Conservation (phyloP, 371 early-diverging fungal genomes). For the Funneliformis caledonium region DNA sequence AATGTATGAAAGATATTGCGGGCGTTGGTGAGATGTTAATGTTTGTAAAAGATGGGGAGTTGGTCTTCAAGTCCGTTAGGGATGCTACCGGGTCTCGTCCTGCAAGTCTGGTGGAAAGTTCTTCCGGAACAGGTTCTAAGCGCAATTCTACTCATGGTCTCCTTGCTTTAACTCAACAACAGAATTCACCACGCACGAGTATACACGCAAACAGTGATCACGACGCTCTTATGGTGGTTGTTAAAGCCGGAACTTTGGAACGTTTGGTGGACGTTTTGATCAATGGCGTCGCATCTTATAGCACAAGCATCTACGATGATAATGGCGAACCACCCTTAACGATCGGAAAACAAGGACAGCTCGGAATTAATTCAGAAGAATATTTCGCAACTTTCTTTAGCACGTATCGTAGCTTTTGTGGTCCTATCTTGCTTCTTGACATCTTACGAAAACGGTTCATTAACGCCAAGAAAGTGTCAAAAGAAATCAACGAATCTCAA, state of each 20-base stretch:
- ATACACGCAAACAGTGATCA: neutral
- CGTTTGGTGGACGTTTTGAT: constrained; percentile 58
- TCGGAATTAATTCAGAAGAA: constrained; percentile 55
- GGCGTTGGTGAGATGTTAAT: constrained; percentile 46
- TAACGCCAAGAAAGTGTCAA: constrained; percentile 43
- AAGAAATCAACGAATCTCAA: neutral
- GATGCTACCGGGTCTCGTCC: constrained; percentile 38
- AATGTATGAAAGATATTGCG: constrained; percentile 46
- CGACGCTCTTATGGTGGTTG: constrained; percentile 43
- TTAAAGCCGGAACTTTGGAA: constrained; percentile 61
- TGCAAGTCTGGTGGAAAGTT: constrained; percentile 35
- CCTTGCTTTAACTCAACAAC: constrained; percentile 9
- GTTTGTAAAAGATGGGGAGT: constrained; percentile 44
- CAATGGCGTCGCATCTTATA: constrained; percentile 54
- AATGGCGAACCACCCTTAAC: constrained; percentile 49
- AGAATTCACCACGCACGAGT: constrained; percentile 2
- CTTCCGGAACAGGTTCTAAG: constrained; percentile 19
- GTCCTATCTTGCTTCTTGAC: constrained; percentile 54
- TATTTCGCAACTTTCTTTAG: constrained; percentile 58
- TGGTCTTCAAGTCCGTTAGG: constrained; percentile 46
- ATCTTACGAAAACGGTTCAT: constrained; percentile 54
- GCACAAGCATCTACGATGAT: constrained; percentile 52
- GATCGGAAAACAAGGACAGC: constrained; percentile 42
- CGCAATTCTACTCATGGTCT: constrained; percentile 30
- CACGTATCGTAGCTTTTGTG: constrained; percentile 63